Base-by-base conservation (phyloP, 352 stramenopile genomes). In the Halophytophthora batemanensis region DNA sequence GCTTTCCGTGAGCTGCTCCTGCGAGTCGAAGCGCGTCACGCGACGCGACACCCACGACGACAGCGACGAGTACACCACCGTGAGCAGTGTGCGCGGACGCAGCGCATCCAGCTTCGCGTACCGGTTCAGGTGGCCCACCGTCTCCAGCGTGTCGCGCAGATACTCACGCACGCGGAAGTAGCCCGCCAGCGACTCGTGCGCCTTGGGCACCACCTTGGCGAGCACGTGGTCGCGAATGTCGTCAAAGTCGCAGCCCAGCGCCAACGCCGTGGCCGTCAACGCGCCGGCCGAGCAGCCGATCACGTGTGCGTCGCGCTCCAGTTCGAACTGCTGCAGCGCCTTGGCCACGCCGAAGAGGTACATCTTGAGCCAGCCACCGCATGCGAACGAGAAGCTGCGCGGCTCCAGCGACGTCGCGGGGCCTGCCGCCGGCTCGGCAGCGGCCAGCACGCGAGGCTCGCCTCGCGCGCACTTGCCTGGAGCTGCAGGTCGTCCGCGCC, bases 331-430 rank as follows among this genome's bases (percentile, higher is more conserved):
- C 45, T 96, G 82, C 19, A 96, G 69, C 17, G 82, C 82, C 53
- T 95, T 92, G 52, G 81, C 81, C 23, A 95, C 84, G 38, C 86
- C 86, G 39, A 96, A 94, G 17, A 87, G 60, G 62, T 94, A 95
- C 77, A 87, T 87, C 60, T 94, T 95, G 56, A 96, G 81, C 77
- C 79, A 96, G 0, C 86, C 86, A 21, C 79, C 82, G 46, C 83
- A 93, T 1, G 82, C 80, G 60, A 96, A 96, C 56, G 83, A 95
- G 68, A 89, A 91, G 59, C 79, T 90, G 53, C 58, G n/a, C 22
- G 59, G 59, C 40, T 49, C 57, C 45, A 39, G 21, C 29, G 36
- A 44, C 6, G 37, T 22, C 22, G 18, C 36, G 11, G 25, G 34
- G 53, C 33, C 12, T 13, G 37, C 52, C 10, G 55, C 34, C 38